Conservation (phyloP, 208 protist genomes). For the Trypanosomatidae sp. region DNA sequence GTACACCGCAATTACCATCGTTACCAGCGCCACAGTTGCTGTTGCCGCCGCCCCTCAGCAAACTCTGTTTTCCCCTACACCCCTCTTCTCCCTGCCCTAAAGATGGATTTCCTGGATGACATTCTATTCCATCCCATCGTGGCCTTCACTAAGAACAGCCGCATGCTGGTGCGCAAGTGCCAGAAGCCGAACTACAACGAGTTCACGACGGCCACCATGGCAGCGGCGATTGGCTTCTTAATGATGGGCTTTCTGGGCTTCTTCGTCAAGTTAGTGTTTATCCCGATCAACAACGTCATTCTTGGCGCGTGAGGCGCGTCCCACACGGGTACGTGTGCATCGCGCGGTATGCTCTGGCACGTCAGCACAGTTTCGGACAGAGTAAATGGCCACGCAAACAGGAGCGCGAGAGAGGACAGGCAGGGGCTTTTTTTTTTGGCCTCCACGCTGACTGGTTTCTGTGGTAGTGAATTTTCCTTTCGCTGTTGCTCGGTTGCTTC, state of each 20-base stretch:
- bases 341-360: not conserved
- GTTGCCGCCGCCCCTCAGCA: not conserved
- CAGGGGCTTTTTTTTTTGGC: not conserved
- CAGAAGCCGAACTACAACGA: constrained; percentile 94
- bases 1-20: not conserved
- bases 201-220: constrained; percentile 86
- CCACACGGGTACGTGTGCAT: not conserved
- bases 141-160: constrained; percentile 86
- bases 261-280: constrained; percentile 96
- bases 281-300: constrained; percentile 97
- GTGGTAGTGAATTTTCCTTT: not conserved
- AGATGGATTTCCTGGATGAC: constrained; percentile 89
- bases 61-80: not conserved
- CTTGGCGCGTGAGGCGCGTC: constrained; percentile 50
- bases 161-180: constrained; percentile 90
- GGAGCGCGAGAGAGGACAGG: not conserved
- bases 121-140: constrained; percentile 73
- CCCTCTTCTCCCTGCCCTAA: constrained; percentile 1
- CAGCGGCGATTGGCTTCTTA: constrained; percentile 92
- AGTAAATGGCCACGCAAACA: not conserved
- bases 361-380: not conserved
- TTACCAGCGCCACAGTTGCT: not conserved
- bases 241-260: constrained; percentile 96
- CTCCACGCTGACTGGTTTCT: not conserved
- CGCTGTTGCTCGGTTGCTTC: not conserved